Percentiles rank a stretch among this genome's conserved stretches.
Evolutionary conservation across 2,329 filamentous ascomycete genomes (phyloP).

Genomic region (Paracorniculantispora psalliotae): DNA sequence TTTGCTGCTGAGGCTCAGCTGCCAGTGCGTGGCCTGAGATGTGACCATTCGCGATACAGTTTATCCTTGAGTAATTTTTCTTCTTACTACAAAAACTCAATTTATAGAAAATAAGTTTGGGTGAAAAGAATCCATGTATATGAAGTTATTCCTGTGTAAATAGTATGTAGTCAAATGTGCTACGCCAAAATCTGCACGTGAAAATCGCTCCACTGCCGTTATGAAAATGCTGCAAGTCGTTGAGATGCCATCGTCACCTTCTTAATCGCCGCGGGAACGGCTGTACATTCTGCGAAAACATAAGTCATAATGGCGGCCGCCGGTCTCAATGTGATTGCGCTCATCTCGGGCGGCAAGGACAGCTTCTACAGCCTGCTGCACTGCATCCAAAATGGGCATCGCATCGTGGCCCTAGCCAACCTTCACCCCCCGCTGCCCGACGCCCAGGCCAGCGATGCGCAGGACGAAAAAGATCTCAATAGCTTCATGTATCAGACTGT

Average conservation of each 20-base stretch:
- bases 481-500: conserved; percentile 99
- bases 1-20: too few relatives aligned
- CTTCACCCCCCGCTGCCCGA: conserved; percentile 35
- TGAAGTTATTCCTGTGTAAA: neutral
- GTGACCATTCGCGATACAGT: too few relatives aligned
- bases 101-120: too few relatives aligned
- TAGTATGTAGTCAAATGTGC: neutral
- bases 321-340: conserved; percentile 72
- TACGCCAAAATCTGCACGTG: conserved; percentile 4
- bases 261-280: neutral
- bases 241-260: neutral
- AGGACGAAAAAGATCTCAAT: conserved; percentile 59
- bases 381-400: conserved; percentile 80
- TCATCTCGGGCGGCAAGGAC: conserved; percentile 96
- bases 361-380: conserved; percentile 92
- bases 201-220: conserved; percentile 8
- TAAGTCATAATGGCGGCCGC: conserved; percentile 35
- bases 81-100: too few relatives aligned
- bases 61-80: too few relatives aligned
- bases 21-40: too few relatives aligned
- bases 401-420: conserved; percentile 83
- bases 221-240: neutral
- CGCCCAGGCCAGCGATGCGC: conserved; percentile 3
- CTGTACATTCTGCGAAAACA: neutral
- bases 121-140: neutral